phyloP scores from a whole-genome alignment of 768 basidiomycete species.

The Rhodotorula kratochvilovae region DNA sequence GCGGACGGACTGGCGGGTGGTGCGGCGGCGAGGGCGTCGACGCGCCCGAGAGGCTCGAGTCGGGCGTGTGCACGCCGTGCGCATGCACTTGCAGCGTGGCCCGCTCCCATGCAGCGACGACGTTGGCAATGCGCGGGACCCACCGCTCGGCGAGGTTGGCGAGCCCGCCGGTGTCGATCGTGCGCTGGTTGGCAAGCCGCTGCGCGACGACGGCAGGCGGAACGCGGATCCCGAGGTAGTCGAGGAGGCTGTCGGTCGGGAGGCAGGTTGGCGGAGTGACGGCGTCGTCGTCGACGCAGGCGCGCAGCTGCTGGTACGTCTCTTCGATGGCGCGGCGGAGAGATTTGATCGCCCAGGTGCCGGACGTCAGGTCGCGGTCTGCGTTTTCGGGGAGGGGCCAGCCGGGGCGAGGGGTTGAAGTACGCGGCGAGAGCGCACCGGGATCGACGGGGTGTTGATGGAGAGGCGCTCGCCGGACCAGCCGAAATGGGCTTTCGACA shows the following conservation, averaged over 20 bases:
- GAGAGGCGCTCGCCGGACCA: neutral
- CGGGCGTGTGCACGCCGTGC: too few relatives aligned
- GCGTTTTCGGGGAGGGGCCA: too few relatives aligned
- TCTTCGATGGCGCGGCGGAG: neutral
- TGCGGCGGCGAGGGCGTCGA: too few relatives aligned
- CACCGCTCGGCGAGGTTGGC: neutral
- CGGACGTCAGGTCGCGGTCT: neutral
- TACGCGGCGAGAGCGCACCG: neutral
- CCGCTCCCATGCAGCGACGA: too few relatives aligned
- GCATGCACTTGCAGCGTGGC: too few relatives aligned
- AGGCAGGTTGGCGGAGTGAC: too few relatives aligned
- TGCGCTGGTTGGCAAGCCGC: neutral
- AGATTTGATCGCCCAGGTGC: neutral
- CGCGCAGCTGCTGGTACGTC: neutral
- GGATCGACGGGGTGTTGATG: slow-evolving; percentile 2
- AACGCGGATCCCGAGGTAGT: neutral
- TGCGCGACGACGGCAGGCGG: neutral
- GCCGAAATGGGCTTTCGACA: neutral
- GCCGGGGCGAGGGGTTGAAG: too few relatives aligned
- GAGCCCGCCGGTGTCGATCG: neutral
- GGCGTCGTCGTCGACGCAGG: neutral
- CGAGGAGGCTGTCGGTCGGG: neutral
- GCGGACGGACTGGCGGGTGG: too few relatives aligned
- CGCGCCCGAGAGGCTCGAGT: too few relatives aligned
- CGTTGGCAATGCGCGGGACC: neutral